phyloP scores from a whole-genome alignment of 192 early-diverging fungal genomes.

The Thamnidium elegans region DNA sequence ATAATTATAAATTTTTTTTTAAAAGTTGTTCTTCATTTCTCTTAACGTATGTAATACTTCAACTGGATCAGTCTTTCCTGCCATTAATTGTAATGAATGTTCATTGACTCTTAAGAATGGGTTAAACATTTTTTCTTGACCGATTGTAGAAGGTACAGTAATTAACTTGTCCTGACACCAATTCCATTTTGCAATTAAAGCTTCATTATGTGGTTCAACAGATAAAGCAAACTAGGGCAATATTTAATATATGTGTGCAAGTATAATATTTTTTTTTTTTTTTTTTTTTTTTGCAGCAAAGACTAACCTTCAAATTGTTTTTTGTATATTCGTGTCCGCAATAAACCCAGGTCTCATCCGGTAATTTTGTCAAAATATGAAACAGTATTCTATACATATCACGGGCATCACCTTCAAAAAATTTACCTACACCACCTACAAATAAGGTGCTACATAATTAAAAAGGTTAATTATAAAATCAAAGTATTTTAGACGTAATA shows the following conservation, averaged over 20 bases:
- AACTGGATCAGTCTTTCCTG: constrained; percentile 62
- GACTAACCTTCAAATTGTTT: too few relatives aligned
- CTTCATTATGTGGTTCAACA: constrained; percentile 74
- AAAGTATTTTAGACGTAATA: background rate
- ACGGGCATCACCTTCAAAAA: constrained; percentile 56
- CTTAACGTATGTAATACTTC: constrained; percentile 77
- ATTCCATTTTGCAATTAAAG: constrained; percentile 60
- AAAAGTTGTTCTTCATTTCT: constrained; percentile 68
- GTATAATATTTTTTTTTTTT: too few relatives aligned
- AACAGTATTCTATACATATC: constrained; percentile 58
- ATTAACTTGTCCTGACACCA: constrained; percentile 53
- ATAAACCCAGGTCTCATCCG: constrained; percentile 60
- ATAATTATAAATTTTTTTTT: constrained; percentile 8
- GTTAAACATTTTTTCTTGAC: constrained; percentile 79
- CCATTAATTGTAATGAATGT: constrained; percentile 54
- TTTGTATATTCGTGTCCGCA: constrained; percentile 60
- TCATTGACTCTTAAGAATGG: constrained; percentile 86
- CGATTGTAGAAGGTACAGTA: constrained; percentile 84
- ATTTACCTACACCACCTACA: constrained; percentile 53
- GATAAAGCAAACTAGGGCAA: constrained; percentile 65
- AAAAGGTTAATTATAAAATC: too few relatives aligned
- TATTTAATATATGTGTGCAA: too few relatives aligned
- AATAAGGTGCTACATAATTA: constrained; percentile 42
- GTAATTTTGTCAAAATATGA: constrained; percentile 50
- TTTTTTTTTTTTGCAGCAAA: too few relatives aligned